A percentile compares a stretch with the other conserved stretches of the same genome.
Evolutionary conservation across 495 filamentous ascomycete species (phyloP).

Genomic region (Penicillium cosmopolitanum): DNA sequence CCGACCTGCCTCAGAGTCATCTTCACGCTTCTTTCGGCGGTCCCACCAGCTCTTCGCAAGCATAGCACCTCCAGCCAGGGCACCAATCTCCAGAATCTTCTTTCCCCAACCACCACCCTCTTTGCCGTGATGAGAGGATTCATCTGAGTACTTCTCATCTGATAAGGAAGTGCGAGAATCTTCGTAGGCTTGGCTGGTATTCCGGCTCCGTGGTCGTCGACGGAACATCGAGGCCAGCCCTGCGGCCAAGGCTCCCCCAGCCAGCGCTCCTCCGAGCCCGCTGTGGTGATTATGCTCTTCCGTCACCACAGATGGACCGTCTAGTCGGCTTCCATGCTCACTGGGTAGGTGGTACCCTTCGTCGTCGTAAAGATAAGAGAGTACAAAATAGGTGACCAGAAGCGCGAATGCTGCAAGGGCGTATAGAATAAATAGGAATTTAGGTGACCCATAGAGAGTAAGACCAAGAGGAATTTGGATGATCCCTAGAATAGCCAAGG

Average conservation of each 20-base stretch:
- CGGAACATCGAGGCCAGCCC: constrained; percentile 63
- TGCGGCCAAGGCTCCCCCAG: constrained; percentile 60
- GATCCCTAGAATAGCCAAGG: constrained; percentile 76
- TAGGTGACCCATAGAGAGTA: constrained; percentile 89
- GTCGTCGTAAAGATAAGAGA: constrained; percentile 65
- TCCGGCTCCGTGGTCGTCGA: constrained; percentile 41
- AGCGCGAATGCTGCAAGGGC: constrained; percentile 71
- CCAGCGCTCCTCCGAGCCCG: constrained; percentile 43
- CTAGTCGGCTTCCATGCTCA: constrained; percentile 59
- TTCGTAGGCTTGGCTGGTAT: constrained; percentile 39
- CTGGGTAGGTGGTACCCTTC: constrained; percentile 50
- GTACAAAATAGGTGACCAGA: constrained; percentile 69
- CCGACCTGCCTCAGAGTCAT: constrained; percentile 57
- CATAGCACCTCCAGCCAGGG: constrained; percentile 65
- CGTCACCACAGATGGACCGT: constrained; percentile 39
- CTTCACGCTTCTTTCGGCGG: constrained; percentile 57
- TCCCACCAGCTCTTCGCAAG: constrained; percentile 68
- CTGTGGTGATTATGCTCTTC: constrained; percentile 37
- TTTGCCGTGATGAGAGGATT: constrained; percentile 33
- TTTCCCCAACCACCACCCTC: constrained; percentile 57
- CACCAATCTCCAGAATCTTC: constrained; percentile 67
- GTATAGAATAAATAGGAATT: constrained; percentile 81
- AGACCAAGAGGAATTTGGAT: constrained; percentile 88
- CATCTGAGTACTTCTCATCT: constrained; percentile 65
- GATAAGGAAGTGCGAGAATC: constrained; percentile 56